Percentiles rank a stretch among this genome's conserved stretches.
Evolutionary conservation across 305 asterid genomes (phyloP).

Genomic region (Fraxinus xanthoxyloides): DNA sequence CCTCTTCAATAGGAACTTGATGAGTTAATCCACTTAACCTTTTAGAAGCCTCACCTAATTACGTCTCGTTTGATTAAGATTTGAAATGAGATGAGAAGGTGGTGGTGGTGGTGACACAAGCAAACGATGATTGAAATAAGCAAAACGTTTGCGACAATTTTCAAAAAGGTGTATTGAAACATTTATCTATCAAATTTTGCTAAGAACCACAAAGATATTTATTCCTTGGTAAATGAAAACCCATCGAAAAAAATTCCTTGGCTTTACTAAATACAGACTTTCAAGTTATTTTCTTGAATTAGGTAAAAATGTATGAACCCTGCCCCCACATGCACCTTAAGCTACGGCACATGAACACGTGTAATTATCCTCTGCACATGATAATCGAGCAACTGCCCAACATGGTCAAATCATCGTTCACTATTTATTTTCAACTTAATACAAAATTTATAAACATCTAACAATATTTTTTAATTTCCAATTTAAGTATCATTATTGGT

Average conservation of each 20-base stretch:
- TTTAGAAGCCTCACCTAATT: background rate
- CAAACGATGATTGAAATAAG: background rate
- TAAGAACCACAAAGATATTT: background rate
- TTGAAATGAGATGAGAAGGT: background rate
- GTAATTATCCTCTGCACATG: background rate
- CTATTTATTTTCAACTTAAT: background rate
- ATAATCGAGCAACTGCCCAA: background rate
- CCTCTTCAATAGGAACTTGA: too few relatives aligned
- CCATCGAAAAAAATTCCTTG: background rate
- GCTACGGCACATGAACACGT: background rate
- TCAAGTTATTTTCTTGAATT: background rate
- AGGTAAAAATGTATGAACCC: background rate
- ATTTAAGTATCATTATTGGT: background rate
- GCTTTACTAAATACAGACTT: background rate
- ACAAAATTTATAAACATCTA: background rate
- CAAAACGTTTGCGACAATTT: background rate
- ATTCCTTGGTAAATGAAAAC: background rate
- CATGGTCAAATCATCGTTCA: background rate
- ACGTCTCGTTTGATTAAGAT: too few relatives aligned
- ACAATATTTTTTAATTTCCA: background rate
- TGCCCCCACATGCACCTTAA: background rate
- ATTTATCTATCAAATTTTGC: background rate
- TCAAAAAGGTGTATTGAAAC: background rate
- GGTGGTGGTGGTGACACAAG: background rate
- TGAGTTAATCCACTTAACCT: too few relatives aligned